Evolutionary conservation across 441 rosid genomes (phyloP), one percentile per base, ranked within the genome.

Genomic region (Gossypium trilobum): DNA sequence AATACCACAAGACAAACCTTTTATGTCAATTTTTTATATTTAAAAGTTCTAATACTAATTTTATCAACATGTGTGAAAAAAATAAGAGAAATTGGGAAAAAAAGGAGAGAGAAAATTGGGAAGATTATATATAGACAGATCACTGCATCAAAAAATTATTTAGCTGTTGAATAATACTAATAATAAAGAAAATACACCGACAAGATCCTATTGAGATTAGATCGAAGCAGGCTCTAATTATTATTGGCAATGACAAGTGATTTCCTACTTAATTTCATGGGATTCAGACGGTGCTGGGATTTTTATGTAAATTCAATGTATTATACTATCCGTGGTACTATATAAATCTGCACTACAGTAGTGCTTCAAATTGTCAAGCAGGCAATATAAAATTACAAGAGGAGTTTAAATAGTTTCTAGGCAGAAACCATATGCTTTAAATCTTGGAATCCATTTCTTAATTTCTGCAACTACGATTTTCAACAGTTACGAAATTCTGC

Each of bases 341-440:
- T 48, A 76, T 20, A 27, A 81, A 78, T 57, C 74, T 48, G 74
- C 11, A 25, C 78, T 79, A 78, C 80, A 48, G 61, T 69, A 58
- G 71, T 52, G 42, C 36, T 63, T 44, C 79, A 69, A 74, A 33
- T 70, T 65, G 68, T 66, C 77, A 72, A 71, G 71, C 68, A 57
- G 66, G 16, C 76, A 59, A 60, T 74, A 64, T 74, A 79, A 11
- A 16, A 81, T 46, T 46, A 22, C 48, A 52, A 8, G 48, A 17
- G 44, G 11, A 16, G 17, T n/a, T 68, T 27, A 68, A 51, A 29
- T 29, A 6, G 4, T 52, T 29, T 31, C 62, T 20, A 46, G 9
- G 22, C 59, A 54, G 39, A 54, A n/a, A 68, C 63, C 0, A n/a
- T 60, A 7, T 3, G 31, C 11, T 7, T 50, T 17, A 16, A 68